Conservation (phyloP, 345 rosid species). For the Boechera retrofracta region DNA sequence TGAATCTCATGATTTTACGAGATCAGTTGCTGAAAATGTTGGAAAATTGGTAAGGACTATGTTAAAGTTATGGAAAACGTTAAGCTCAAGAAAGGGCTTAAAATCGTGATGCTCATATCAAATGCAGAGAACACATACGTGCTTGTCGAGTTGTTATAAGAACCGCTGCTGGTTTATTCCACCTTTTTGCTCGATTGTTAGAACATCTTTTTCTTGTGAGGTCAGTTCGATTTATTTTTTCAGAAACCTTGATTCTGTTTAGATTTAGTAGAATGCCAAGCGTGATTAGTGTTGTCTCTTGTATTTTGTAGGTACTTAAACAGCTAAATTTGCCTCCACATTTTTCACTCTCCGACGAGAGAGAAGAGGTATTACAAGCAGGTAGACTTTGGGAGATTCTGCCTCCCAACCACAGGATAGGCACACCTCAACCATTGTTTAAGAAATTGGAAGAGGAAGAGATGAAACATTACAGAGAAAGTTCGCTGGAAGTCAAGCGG, state of each 20-base stretch:
- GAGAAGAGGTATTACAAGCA: constrained; percentile 63
- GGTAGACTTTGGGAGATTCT: constrained; percentile 78
- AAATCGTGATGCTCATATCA: constrained; percentile 77
- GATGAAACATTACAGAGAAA: constrained; percentile 61
- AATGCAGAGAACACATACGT: constrained; percentile 84
- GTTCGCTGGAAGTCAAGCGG: constrained; percentile 89
- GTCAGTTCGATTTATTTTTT: not conserved
- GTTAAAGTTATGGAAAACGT: constrained; percentile 89
- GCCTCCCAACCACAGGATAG: constrained; percentile 74
- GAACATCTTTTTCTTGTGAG: constrained; percentile 75
- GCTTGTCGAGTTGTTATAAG: constrained; percentile 79
- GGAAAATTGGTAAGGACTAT: constrained; percentile 63
- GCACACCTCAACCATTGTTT: constrained; percentile 68
- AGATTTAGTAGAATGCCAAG: constrained; percentile 12
- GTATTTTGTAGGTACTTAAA: constrained; percentile 62
- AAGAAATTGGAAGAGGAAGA: constrained; percentile 75
- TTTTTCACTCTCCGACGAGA: constrained; percentile 69
- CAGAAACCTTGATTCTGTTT: not conserved
- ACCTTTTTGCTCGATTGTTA: constrained; percentile 76
- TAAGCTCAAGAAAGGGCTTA: constrained; percentile 86
- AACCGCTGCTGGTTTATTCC: constrained; percentile 77
- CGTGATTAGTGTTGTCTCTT: not conserved
- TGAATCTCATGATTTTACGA: constrained; percentile 54
- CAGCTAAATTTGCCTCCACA: constrained; percentile 72
- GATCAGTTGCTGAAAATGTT: constrained; percentile 64